Evolutionary conservation across 1,284 basidiomycete species (phyloP).

Genomic region (Tremellales sp.): DNA sequence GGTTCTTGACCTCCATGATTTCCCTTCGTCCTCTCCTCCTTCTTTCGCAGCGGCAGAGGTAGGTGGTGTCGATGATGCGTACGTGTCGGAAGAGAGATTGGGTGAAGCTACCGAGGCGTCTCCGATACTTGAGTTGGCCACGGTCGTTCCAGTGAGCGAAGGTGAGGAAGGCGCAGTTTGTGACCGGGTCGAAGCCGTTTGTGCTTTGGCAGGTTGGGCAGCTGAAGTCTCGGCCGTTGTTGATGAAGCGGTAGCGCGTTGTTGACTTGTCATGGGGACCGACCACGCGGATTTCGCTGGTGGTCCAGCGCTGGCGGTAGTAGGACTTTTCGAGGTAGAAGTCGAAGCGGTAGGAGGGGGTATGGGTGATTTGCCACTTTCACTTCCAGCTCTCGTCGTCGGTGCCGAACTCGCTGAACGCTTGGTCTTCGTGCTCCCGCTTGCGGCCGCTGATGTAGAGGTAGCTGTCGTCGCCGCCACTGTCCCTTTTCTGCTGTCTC

Average conservation of each 20-base stretch:
- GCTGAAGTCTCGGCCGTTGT: slow-evolving; percentile 15
- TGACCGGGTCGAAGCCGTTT: neutral
- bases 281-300: slow-evolving; percentile 31
- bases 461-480: slow-evolving; percentile 8
- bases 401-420: slow-evolving; percentile 4
- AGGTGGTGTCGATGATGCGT: too few relatives aligned
- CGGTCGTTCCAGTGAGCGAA: slow-evolving; percentile 17
- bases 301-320: slow-evolving; percentile 1
- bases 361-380: slow-evolving; percentile 1
- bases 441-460: neutral
- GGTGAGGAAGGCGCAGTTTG: slow-evolving; percentile 25
- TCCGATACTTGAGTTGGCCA: too few relatives aligned
- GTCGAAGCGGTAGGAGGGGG: neutral
- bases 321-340: neutral
- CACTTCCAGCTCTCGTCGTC: slow-evolving; percentile 2
- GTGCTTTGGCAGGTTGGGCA: slow-evolving; percentile 13
- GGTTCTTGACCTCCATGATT: neutral
- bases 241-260: slow-evolving; percentile 1
- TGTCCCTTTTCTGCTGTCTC: slow-evolving; percentile 13
- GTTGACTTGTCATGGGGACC: slow-evolving; percentile 5
- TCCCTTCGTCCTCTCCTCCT: neutral
- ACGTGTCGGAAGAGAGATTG: too few relatives aligned
- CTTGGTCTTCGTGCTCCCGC: neutral
- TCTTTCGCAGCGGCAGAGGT: too few relatives aligned
- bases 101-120: too few relatives aligned